Evolutionary conservation across 2,329 filamentous ascomycete genomes (phyloP), one percentile per base, ranked within the genome.

Genomic region (Ascochyta rabiei): DNA sequence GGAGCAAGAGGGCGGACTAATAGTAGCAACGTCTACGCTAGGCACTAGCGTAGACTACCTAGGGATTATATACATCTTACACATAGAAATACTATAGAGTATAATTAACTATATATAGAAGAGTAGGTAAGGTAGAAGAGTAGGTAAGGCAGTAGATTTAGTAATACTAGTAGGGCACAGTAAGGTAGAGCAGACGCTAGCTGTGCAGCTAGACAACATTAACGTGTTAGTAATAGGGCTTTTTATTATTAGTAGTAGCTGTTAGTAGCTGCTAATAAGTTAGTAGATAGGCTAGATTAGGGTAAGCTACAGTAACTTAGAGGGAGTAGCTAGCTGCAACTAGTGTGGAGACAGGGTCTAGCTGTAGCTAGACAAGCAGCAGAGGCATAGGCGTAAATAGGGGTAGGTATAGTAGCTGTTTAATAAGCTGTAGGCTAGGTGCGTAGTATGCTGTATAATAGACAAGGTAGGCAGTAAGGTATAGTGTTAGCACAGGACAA

Each of bases 21-120:
- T 68, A 12, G 31, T 68, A 15, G 65, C 59, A 23, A 69, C 47
- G 10, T 63, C 48, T 8, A 50, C 55, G 18, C 41, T 68, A 19
- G 53, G 55, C 10, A 66, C 48, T 8, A 47, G 59, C 4, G 53
- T 69, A n/a, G n/a, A n/a, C n/a, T n/a, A n/a, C n/a, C n/a, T n/a
- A n/a, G n/a, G n/a, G n/a, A n/a, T n/a, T n/a, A 12, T 57, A 24
- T 54, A 48, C 16, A 54, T 59, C 4, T 21, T 61, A 21, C 48
- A 61, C 30, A 35, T 58, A 31, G 48, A 31, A 21, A 57, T 58
- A 33, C 45, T 26, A 16, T 61, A 24, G 52, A 61, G 56, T 19
- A 61, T 61, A 26, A 57, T 44, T 12, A 30, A 61, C 34, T 61
- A 46, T 37, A 23, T 38, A 4, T 24, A 61, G 44, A 46, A 42